Percentiles rank a stretch among this genome's conserved stretches.
Evolutionary conservation across 164 flowering plant species (phyloP).

Genomic region (Echeveria elegans): DNA sequence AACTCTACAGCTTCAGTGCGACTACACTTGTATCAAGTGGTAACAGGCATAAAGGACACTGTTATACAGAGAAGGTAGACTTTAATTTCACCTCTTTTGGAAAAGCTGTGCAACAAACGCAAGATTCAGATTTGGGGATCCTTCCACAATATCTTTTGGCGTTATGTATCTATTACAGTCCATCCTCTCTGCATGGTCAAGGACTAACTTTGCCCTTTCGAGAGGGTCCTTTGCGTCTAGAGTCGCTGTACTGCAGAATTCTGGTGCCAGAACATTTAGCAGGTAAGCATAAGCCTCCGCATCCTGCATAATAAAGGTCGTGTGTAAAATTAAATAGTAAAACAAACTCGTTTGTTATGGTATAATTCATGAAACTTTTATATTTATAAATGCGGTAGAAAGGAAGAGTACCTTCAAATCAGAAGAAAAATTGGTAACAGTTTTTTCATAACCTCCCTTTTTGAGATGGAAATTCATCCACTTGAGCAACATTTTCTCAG

Average conservation of each 20-base stretch:
- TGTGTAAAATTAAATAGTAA: neutral
- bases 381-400: neutral
- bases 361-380: neutral
- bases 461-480: constrained; percentile 52
- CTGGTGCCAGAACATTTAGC: constrained; percentile 3
- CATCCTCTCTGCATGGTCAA: constrained; percentile 4
- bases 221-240: constrained; percentile 8
- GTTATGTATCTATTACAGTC: constrained; percentile 5
- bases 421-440: constrained; percentile 8
- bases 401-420: constrained; percentile 4
- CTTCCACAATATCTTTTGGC: constrained; percentile 1
- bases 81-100: neutral
- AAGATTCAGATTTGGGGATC: neutral
- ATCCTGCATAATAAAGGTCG: neutral
- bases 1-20: neutral
- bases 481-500: constrained; percentile 65
- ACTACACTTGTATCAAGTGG: no score
- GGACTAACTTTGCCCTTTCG: neutral
- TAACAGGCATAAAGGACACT: neutral
- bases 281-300: constrained; percentile 6
- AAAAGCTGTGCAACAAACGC: constrained; percentile 6
- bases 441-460: constrained; percentile 7
- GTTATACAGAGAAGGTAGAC: neutral
- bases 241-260: constrained; percentile 1
- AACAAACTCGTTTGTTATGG: neutral